Evolutionary conservation across 169 alveolate genomes (phyloP).

Genomic region (Plasmodium relictum): DNA sequence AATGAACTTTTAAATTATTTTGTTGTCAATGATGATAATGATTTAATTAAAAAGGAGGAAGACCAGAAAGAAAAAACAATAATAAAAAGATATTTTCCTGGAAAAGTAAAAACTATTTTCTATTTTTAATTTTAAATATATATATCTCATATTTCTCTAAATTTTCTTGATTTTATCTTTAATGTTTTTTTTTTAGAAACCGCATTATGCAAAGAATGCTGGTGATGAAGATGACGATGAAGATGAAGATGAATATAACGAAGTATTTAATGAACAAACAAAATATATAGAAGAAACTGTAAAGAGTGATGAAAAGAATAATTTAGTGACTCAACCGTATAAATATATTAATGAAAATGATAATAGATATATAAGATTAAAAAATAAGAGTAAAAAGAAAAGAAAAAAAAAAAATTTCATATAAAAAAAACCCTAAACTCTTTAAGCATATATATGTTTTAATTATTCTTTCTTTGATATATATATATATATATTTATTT

Average conservation of each 20-base stretch:
- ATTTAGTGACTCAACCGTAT: background rate
- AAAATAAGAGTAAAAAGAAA: slow-evolving; percentile 29
- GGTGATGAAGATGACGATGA: slow-evolving; percentile 27
- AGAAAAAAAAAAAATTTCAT: background rate
- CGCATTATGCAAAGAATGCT: slow-evolving; percentile 53
- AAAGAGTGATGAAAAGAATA: background rate
- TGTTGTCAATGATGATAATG: slow-evolving; percentile 51
- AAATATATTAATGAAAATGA: background rate
- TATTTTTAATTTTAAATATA: background rate
- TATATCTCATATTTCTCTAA: background rate
- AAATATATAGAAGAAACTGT: background rate
- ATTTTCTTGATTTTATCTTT: background rate
- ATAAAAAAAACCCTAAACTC: background rate
- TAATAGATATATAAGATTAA: slow-evolving; percentile 44
- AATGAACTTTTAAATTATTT: slow-evolving; percentile 67
- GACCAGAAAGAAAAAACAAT: slow-evolving; percentile 13
- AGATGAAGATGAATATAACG: slow-evolving; percentile 9
- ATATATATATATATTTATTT: background rate
- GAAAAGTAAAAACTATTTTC: slow-evolving; percentile 29
- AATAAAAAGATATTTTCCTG: slow-evolving; percentile 57
- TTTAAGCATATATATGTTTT: background rate
- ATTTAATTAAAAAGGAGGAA: slow-evolving; percentile 11
- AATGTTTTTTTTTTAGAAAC: slow-evolving; percentile 13
- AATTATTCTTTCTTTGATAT: slow-evolving; percentile 7
- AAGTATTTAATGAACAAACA: slow-evolving; percentile 3